Base-by-base conservation (phyloP, 768 basidiomycete species). In the Leccinellum luteum region DNA sequence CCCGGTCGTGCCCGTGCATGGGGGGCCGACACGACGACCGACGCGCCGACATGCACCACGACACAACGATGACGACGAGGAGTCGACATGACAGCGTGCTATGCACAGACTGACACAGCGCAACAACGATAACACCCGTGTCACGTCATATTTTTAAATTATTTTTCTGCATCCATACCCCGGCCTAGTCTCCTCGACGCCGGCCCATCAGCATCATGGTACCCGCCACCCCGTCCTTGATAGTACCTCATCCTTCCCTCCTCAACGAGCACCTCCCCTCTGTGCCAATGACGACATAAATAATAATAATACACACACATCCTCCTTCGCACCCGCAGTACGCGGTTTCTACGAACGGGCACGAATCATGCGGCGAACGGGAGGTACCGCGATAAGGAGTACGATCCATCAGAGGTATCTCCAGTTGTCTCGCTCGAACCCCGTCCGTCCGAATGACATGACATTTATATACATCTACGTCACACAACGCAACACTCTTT, bases 191-290 rank as follows among this genome's bases (percentile, higher is more conserved):
- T 72, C 12, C 65, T 72, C 45, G 73, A 72, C 27, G 73, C n/a
- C n/a, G n/a, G n/a, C n/a, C 71, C 10, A 72, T 74, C 17, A 74
- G 64, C 57, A 67, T 74, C 48, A 44, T 73, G 7, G 56, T 71
- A 3, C 73, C 71, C 19, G 71, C 63, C 28, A 72, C 68, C 1
- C 72, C 72, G 13, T 72, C 73, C 1, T 55, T 74, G 55, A 54
- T 73, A 34, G n/a, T 67, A 69, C 45, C 70, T 72, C 47, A 62
- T 66, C 3, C 64, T 35, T 3, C 69, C 69, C 2, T 73, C 70
- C 9, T 63, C 70, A 12, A 60, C 68, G 1, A 52, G 55, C 41
- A 58, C 64, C 5, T 62, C 68, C 14, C 54, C 65, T 60, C 62
- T 1, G n/a, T 59, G 28, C 28, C 28, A 28, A 28, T 7, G 28